phyloP scores from a whole-genome alignment of 2,329 filamentous ascomycete species.

The Beauveria brongniartii region DNA sequence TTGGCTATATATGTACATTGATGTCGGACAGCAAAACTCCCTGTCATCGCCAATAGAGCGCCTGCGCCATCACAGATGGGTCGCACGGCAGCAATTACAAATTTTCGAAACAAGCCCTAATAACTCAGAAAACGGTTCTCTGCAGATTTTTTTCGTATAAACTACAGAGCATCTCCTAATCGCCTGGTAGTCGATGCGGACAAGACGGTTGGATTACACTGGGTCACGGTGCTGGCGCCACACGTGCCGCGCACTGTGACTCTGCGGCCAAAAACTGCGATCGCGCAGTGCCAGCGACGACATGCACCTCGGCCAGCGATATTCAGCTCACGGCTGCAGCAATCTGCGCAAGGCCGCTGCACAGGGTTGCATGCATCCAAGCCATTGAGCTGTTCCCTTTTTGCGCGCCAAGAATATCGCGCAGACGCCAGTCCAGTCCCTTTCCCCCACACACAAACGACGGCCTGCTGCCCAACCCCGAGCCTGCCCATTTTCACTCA shows the following conservation, averaged over 20 bases:
- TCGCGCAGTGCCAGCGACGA: neutral
- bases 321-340: neutral
- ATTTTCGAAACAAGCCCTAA: neutral
- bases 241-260: slow-evolving; percentile 2
- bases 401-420: slow-evolving; percentile 6
- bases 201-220: neutral
- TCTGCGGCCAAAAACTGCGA: neutral
- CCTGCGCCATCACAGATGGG: neutral
- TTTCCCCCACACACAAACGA: neutral
- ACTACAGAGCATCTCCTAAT: neutral
- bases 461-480: slow-evolving; percentile 4
- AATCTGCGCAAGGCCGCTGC: neutral
- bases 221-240: neutral
- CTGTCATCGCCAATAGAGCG: neutral
- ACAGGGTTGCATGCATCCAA: neutral
- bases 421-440: neutral
- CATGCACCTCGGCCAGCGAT: neutral
- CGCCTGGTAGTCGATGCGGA: neutral
- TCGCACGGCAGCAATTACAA: neutral
- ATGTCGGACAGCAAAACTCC: neutral
- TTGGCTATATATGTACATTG: too few relatives aligned
- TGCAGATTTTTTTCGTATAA: neutral
- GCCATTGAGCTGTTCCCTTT: neutral
- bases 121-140: neutral
- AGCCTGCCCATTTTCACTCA: neutral